Evolutionary conservation across 1,139 yeast species (phyloP).

Genomic region (Sugiyamaella grinbergsii): DNA sequence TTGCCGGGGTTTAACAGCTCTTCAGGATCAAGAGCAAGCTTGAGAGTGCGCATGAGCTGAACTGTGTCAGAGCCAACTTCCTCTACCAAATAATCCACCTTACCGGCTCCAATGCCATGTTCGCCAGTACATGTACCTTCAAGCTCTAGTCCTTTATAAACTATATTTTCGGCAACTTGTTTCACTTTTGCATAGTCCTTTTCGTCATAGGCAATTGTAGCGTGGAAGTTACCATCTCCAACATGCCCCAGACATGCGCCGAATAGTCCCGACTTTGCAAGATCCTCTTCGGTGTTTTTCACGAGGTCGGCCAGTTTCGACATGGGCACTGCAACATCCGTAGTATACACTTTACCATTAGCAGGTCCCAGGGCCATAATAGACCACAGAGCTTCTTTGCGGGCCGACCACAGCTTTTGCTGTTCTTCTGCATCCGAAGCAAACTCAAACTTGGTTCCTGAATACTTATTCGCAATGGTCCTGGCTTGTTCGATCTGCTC

Average conservation of each 20-base stretch:
- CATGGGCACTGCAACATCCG: conserved; percentile 88
- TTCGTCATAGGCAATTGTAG: conserved; percentile 78
- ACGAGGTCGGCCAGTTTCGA: conserved; percentile 66
- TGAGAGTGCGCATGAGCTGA: conserved; percentile 72
- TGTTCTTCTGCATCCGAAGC: conserved; percentile 58
- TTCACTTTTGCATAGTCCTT: conserved; percentile 65
- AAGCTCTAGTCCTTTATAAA: conserved; percentile 61
- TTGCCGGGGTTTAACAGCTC: conserved; percentile 79
- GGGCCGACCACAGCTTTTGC: conserved; percentile 62
- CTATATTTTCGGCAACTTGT: conserved; percentile 67
- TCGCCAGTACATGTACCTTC: conserved; percentile 93
- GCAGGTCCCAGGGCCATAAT: conserved; percentile 66
- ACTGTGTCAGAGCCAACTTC: conserved; percentile 72
- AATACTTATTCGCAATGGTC: conserved; percentile 54
- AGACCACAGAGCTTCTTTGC: conserved; percentile 69
- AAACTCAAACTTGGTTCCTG: conserved; percentile 52
- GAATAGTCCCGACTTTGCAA: conserved; percentile 57
- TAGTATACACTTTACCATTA: conserved; percentile 54
- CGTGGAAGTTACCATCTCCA: conserved; percentile 91
- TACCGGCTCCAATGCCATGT: conserved; percentile 86
- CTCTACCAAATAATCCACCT: conserved; percentile 60
- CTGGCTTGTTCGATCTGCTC: conserved; percentile 60
- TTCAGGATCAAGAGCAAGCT: conserved; percentile 70
- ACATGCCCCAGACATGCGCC: conserved; percentile 76
- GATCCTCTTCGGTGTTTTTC: conserved; percentile 57